Evolutionary conservation across 2,329 filamentous ascomycete genomes (phyloP), one percentile per base, ranked within the genome.

Genomic region (Fusarium cyanostomum): DNA sequence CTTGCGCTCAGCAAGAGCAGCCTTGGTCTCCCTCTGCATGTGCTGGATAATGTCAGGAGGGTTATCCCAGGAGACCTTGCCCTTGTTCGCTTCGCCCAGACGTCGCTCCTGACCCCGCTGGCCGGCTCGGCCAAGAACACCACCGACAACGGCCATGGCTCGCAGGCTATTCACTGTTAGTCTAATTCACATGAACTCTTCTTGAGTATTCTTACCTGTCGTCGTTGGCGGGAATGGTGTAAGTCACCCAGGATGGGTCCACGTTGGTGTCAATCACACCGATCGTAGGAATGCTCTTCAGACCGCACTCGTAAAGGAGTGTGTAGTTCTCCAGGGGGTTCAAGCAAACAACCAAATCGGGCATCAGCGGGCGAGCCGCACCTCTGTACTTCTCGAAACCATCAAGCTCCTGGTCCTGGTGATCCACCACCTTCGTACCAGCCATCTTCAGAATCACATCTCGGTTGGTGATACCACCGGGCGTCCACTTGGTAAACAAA

Each of bases 181-280:
- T 38, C 51, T 24, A 9, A 26, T 27, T 26, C 24, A 9, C 11
- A 9, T 13, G 5, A 26, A 33, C 15, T 13, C 8, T 26, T 21
- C 35, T 7, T 31, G 9, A 16, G 12, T 6, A 33, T 41, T 75
- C 82, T 73, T 76, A 92, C 90, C 89, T 93, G 82, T 99, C 95
- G 74, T 99, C 95, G 76, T 99, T 99, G 46, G 92, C 92, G 2
- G 95, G 95, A 68, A 99, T 97, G 12, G 92, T 91, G 74, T 99
- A 99, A 5, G 95, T 98, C 46, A 98, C 93, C 87, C 92, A 94
- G 1, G 92, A 92, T 1, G 95, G 92, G 77, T 98, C 91, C 3
- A 89, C 89, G 76, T 99, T 91, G 1, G 95, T 98, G 77, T 99
- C 95, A 67, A 98, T 90, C 56, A 99, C 84, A 42, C 94, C 95